Evolutionary conservation across 768 basidiomycete species (phyloP), one percentile per base, ranked within the genome.

Genomic region (Agrocybe praecox): DNA sequence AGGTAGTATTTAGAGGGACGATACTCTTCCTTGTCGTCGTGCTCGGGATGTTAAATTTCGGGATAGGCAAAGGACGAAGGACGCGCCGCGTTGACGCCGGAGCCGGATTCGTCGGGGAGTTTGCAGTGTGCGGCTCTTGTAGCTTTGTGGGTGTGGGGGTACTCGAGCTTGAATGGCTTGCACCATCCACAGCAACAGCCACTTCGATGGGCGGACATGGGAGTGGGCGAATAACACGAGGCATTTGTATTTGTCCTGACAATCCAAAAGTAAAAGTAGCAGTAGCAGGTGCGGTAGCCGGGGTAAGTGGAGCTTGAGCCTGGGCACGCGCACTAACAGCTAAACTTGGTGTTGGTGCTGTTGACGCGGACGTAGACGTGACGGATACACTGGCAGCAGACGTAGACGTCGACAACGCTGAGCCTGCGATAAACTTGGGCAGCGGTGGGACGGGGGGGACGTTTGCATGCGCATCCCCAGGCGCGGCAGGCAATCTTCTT

Each of bases 401-500:
- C 36, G 12, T 40, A 15, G 21, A 49, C 46, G 54, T 46, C 34
- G 40, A 36, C 4, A 24, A 32, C 53, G 34, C 32, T 22, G 19
- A 24, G 46, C 29, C n/a, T 15, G 29, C 12, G 14, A 26, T 24
- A 44, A 14, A 17, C 23, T 8, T 12, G 11, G 21, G 10, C 22
- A 24, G 21, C 22, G 21, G 7, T 43, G 58, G 53, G 22, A 50
- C n/a, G 8, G 53, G 53, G 22, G 60, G 60, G 23, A 54, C n/a
- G n/a, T n/a, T n/a, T n/a, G n/a, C n/a, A n/a, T n/a, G n/a, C n/a
- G n/a, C n/a, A n/a, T n/a, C n/a, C n/a, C n/a, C 21, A n/a, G 56
- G 57, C 2, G 48, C 34, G 11, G 53, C 46, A 9, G 60, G 63
- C 6, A 62, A 46, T 7, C 55, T 53, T 15, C 63, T 56, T 5